Evolutionary conservation across 345 rosid genomes (phyloP), one percentile per base, ranked within the genome.

Genomic region (Syzygium jambos): DNA sequence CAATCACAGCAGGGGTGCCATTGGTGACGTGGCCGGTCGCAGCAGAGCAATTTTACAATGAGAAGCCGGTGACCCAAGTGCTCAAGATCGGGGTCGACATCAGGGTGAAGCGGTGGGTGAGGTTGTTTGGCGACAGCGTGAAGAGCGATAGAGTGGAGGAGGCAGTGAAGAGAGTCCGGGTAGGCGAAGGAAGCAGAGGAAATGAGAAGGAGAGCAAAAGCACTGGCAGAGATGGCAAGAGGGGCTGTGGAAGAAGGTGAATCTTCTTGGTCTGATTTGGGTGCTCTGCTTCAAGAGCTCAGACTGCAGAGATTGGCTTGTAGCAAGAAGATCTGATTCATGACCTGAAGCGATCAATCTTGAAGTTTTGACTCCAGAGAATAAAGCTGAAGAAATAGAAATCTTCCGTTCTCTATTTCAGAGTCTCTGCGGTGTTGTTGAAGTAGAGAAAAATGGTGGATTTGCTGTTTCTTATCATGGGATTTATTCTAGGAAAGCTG

Each of bases 171-270:
- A 41, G 78, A 29, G 51, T 88, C 5, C 88, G 89, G 90, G 85
- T 10, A 21, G 94, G 96, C 2, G 93, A 90, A 90, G 53, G 91
- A 86, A 78, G 94, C 91, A 14, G 91, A 85, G 84, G 94, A 86
- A 41, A 91, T 88, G 89, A 92, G 93, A 52, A 68, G 87, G 53
- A 89, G 89, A 84, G 89, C 90, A 1, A 63, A 77, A 25, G 87
- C 27, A 22, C 38, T 83, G 5, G 86, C 84, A 3, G 86, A 89
- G 54, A 61, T 87, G 89, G 94, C 92, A 2, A 88, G 30, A 84
- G 90, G 51, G 84, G 94, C 93, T 7, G 89, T 92, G 23, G 88
- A 90, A 83, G 89, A 89, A 77, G 92, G 93, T 4, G 94, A 94
- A 5, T 92, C 94, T 3, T 93, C 95, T 14, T 49, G 87, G 51